These are phyloP conservation scores for Apiospora hydei DNA, from an alignment of 2,329 filamentous ascomycete species.

Conservation along the genomic window DNA sequence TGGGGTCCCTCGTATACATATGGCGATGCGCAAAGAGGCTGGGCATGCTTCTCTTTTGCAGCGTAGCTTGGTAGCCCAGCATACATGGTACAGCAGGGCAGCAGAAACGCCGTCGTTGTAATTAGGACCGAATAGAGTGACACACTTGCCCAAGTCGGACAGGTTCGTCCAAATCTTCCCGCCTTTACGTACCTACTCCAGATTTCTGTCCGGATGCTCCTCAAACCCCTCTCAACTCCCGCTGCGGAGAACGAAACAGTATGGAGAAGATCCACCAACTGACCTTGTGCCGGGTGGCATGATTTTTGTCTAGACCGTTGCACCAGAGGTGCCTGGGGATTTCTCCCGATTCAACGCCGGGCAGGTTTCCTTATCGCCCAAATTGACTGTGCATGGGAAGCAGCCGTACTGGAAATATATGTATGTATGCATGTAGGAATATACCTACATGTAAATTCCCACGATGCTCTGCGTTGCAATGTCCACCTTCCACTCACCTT, in stretches of 20 bases:
- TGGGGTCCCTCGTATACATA: not conserved
- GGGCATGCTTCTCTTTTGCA: not conserved
- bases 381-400: not conserved
- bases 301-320: conserved; percentile 6
- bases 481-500: not conserved
- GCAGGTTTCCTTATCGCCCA: not conserved
- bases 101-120: not conserved
- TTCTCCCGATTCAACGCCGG: not conserved
- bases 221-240: conserved; percentile 14
- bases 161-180: not conserved
- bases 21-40: not conserved
- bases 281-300: conserved; percentile 3
- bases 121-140: conserved; percentile 10
- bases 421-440: not conserved
- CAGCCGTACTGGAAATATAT: not conserved
- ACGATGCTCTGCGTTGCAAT: not conserved
- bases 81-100: not conserved
- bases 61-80: not conserved
- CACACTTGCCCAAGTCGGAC: not conserved
- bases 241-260: conserved; percentile 16
- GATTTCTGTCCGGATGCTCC: conserved; percentile 1
- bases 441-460: not conserved
- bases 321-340: not conserved
- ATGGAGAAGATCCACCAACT: conserved; percentile 20
- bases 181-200: conserved; percentile 8